Conservation (phyloP, 2,329 filamentous ascomycete species). For the Metarhizium humberi region DNA sequence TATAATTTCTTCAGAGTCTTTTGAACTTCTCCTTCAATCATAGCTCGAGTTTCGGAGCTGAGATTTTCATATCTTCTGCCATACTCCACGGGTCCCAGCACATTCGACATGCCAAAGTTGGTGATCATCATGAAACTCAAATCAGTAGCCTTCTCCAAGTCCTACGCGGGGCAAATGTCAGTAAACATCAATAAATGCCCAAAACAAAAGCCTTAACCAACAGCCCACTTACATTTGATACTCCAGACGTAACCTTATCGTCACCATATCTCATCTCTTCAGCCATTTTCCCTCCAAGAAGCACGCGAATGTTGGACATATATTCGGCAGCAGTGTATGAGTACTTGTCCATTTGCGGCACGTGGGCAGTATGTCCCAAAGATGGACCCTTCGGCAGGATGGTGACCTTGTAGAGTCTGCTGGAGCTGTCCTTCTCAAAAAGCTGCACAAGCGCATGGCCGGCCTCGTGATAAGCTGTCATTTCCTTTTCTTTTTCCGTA, state of each 20-base stretch:
- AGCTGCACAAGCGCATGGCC: constrained; percentile 88
- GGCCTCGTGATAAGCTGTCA: constrained; percentile 94
- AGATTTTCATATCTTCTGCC: constrained; percentile 69
- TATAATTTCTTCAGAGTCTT: constrained; percentile 75
- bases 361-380: constrained; percentile 76
- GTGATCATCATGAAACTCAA: constrained; percentile 85
- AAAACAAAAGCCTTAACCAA: background rate
- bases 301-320: constrained; percentile 67
- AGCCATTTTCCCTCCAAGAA: constrained; percentile 78
- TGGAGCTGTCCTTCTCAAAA: constrained; percentile 62
- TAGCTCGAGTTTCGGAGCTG: constrained; percentile 75
- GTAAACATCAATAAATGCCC: background rate
- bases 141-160: constrained; percentile 73
- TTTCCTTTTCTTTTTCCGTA: constrained; percentile 84
- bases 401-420: constrained; percentile 89
- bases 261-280: constrained; percentile 87
- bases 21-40: constrained; percentile 84
- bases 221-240: constrained; percentile 54
- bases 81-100: constrained; percentile 85
- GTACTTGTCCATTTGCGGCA: constrained; percentile 90
- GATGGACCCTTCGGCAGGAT: constrained; percentile 85
- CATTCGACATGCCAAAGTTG: constrained; percentile 77
- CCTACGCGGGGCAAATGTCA: constrained; percentile 37
- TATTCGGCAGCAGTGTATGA: constrained; percentile 81
- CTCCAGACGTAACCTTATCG: constrained; percentile 87